phyloP scores from a whole-genome alignment of 352 stramenopile species.

The Phytophthora kernoviae region DNA sequence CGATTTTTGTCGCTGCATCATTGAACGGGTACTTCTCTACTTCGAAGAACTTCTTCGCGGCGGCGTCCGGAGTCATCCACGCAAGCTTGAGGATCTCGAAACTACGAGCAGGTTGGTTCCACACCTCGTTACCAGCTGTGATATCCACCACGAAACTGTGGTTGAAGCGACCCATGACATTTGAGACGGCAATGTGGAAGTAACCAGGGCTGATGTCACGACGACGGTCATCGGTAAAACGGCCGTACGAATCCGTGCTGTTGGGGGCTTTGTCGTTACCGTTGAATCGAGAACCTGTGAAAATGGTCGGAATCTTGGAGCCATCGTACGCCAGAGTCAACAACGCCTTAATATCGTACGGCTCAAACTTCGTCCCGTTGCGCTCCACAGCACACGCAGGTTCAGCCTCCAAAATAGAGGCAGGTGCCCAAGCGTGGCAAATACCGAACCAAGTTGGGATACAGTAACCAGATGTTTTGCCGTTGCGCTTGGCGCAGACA shows the following conservation, averaged over 20 bases:
- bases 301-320: constrained; percentile 52
- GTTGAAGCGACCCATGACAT: constrained; percentile 58
- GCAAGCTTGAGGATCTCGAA: constrained; percentile 55
- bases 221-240: constrained; percentile 42
- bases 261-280: constrained; percentile 44
- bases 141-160: constrained; percentile 59
- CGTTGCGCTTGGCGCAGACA: constrained; percentile 46
- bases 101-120: constrained; percentile 59
- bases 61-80: constrained; percentile 42
- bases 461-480: constrained; percentile 40
- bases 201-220: constrained; percentile 55
- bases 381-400: constrained; percentile 48
- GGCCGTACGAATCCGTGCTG: constrained; percentile 55
- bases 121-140: constrained; percentile 60
- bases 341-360: constrained; percentile 66
- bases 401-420: constrained; percentile 53
- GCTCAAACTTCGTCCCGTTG: constrained; percentile 60
- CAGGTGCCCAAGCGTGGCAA: constrained; percentile 65
- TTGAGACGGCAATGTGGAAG: constrained; percentile 59
- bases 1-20: constrained; percentile 50
- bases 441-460: constrained; percentile 68
- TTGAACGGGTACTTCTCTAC: constrained; percentile 69
- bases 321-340: constrained; percentile 59
- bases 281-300: constrained; percentile 60
- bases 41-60: constrained; percentile 52